phyloP scores from a whole-genome alignment of 73 alveolate species.

The Effrenium voratum region DNA sequence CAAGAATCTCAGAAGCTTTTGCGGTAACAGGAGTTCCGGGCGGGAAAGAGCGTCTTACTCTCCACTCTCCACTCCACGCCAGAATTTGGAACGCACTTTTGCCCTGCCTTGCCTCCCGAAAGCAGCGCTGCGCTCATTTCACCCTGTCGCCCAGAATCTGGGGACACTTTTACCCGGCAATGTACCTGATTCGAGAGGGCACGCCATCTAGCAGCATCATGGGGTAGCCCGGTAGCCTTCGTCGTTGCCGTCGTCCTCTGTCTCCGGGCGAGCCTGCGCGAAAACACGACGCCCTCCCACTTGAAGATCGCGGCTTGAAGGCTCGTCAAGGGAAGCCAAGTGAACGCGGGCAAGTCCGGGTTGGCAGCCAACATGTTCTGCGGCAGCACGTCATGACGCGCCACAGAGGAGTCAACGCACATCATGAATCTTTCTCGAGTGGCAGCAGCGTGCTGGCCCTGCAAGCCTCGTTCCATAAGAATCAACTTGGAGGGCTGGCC shows the following conservation, averaged over 20 bases:
- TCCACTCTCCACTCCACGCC: too few relatives aligned
- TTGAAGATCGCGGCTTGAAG: neutral
- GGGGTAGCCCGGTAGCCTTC: neutral
- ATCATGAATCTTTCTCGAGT: neutral
- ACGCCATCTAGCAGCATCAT: neutral
- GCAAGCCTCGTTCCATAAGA: conserved; percentile 2
- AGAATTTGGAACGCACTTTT: too few relatives aligned
- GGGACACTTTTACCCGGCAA: too few relatives aligned
- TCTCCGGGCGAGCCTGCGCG: too few relatives aligned
- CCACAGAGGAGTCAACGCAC: neutral
- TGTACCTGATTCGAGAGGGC: neutral
- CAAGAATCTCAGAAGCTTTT: too few relatives aligned
- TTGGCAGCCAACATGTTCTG: neutral
- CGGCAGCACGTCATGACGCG: neutral
- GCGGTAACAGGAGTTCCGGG: too few relatives aligned
- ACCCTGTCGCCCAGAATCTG: too few relatives aligned
- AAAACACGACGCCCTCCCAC: neutral
- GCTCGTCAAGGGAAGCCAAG: conserved; percentile 10
- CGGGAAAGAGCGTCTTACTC: too few relatives aligned
- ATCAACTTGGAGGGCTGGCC: conserved; percentile 7
- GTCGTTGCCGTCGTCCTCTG: neutral
- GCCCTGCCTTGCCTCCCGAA: too few relatives aligned
- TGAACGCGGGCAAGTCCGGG: neutral
- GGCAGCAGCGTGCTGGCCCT: neutral
- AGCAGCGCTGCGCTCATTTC: too few relatives aligned